These are phyloP conservation scores for Didymellaceae sp. DNA, from an alignment of 2,329 filamentous ascomycete genomes.

Conservation along the genomic window DNA sequence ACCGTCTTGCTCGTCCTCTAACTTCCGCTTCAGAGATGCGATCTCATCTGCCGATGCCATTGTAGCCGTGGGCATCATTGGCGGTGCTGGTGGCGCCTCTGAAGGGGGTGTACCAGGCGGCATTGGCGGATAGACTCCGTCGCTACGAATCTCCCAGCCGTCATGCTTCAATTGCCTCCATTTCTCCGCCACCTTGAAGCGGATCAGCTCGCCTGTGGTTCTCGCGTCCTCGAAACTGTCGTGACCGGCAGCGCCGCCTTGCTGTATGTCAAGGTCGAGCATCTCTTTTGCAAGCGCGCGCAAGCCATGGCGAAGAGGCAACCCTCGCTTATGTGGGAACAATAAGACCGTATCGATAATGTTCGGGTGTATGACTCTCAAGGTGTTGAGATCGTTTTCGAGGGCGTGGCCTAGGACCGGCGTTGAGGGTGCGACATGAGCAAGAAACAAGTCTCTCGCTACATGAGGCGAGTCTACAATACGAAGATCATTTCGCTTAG, in stretches of 20 bases:
- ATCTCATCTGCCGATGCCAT: slow-evolving; percentile 17
- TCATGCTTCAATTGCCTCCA: slow-evolving; percentile 71
- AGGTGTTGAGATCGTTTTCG: slow-evolving; percentile 91
- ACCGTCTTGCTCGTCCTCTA: slow-evolving; percentile 19
- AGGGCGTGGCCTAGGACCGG: slow-evolving; percentile 91
- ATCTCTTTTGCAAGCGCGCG: slow-evolving; percentile 73
- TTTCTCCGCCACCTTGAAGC: slow-evolving; percentile 70
- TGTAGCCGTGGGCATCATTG: slow-evolving; percentile 24
- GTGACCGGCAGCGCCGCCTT: slow-evolving; percentile 72
- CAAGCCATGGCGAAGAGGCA: slow-evolving; percentile 81
- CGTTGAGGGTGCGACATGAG: slow-evolving; percentile 75
- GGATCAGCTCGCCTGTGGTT: slow-evolving; percentile 85
- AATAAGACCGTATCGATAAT: slow-evolving; percentile 86
- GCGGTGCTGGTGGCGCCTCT: slow-evolving; percentile 17
- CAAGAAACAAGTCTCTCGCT: slow-evolving; percentile 80
- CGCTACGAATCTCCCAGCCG: slow-evolving; percentile 65
- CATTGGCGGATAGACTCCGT: slow-evolving; percentile 40
- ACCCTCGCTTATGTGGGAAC: slow-evolving; percentile 76
- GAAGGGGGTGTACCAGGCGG: slow-evolving; percentile 28
- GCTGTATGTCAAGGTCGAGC: slow-evolving; percentile 80
- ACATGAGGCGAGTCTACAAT: slow-evolving; percentile 77
- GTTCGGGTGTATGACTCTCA: slow-evolving; percentile 82
- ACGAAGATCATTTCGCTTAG: slow-evolving; percentile 57
- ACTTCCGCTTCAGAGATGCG: slow-evolving; percentile 34
- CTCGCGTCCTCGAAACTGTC: slow-evolving; percentile 92